phyloP scores from a whole-genome alignment of 169 alveolate species.

The Theileria sp. region DNA sequence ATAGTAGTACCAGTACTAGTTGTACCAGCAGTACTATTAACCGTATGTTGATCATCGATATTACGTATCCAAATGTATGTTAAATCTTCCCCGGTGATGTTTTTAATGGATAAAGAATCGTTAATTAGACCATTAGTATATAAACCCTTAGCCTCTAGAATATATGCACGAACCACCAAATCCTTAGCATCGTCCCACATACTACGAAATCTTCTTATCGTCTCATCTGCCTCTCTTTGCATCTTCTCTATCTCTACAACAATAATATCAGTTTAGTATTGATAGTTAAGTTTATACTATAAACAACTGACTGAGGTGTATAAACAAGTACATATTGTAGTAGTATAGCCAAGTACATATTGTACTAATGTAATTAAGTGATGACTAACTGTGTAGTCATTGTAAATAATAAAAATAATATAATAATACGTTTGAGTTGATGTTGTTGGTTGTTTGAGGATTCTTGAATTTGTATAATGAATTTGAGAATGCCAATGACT shows the following conservation, averaged over 20 bases:
- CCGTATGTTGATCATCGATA: slow-evolving; percentile 67
- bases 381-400: too few species aligned
- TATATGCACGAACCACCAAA: slow-evolving; percentile 82
- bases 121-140: slow-evolving; percentile 71
- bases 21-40: slow-evolving; percentile 51
- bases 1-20: neutral
- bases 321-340: too few species aligned
- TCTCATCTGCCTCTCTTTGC: slow-evolving; percentile 26
- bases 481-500: slow-evolving; percentile 84
- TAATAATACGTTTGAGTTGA: neutral
- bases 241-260: slow-evolving; percentile 17
- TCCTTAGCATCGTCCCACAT: slow-evolving; percentile 64
- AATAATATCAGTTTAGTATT: neutral
- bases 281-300: too few species aligned
- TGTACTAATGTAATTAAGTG: neutral
- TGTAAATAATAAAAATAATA: too few species aligned
- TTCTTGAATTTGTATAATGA: slow-evolving; percentile 72
- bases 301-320: too few species aligned
- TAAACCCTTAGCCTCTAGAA: slow-evolving; percentile 85
- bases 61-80: slow-evolving; percentile 74
- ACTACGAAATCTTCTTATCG: slow-evolving; percentile 26
- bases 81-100: slow-evolving; percentile 46
- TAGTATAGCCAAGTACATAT: too few species aligned
- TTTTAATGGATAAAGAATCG: slow-evolving; percentile 72
- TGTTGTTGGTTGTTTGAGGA: slow-evolving; percentile 12